phyloP scores from a whole-genome alignment of 148 eudicot species.

The Heliosperma pusillum region DNA sequence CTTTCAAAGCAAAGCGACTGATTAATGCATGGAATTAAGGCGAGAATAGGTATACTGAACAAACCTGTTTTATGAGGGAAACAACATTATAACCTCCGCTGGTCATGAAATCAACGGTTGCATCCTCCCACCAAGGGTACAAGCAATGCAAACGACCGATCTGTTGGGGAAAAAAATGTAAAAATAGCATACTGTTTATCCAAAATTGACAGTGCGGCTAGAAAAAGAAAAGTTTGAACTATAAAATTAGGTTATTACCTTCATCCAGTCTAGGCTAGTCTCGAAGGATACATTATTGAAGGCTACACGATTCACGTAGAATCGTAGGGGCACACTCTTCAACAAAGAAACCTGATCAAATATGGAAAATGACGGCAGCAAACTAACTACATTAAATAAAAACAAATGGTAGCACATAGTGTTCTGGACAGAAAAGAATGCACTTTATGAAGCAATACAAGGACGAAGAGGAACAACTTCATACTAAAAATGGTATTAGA shows the following conservation, averaged over 20 bases:
- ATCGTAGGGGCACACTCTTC: slow-evolving; percentile 73
- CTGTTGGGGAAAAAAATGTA: slow-evolving; percentile 37
- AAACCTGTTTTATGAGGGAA: slow-evolving; percentile 54
- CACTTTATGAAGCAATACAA: neutral
- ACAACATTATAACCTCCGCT: slow-evolving; percentile 81
- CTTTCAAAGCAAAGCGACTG: neutral
- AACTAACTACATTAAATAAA: neutral
- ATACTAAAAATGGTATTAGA: neutral
- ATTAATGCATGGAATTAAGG: neutral
- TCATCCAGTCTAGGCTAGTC: slow-evolving; percentile 69
- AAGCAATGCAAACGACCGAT: slow-evolving; percentile 87
- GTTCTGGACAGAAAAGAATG: neutral
- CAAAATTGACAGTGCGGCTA: neutral
- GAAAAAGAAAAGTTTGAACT: neutral
- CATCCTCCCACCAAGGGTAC: slow-evolving; percentile 94
- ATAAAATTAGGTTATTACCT: slow-evolving; percentile 37
- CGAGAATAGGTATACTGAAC: neutral
- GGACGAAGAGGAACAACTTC: neutral
- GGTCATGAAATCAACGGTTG: slow-evolving; percentile 77
- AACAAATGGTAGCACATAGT: slow-evolving; percentile 1
- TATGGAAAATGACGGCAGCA: neutral
- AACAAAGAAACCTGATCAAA: slow-evolving; percentile 62
- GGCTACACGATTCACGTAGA: slow-evolving; percentile 59
- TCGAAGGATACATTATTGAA: slow-evolving; percentile 57
- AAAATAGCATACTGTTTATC: slow-evolving; percentile 7